Conservation (phyloP, 139 green algal species). For the Coccomyxa sp. region DNA sequence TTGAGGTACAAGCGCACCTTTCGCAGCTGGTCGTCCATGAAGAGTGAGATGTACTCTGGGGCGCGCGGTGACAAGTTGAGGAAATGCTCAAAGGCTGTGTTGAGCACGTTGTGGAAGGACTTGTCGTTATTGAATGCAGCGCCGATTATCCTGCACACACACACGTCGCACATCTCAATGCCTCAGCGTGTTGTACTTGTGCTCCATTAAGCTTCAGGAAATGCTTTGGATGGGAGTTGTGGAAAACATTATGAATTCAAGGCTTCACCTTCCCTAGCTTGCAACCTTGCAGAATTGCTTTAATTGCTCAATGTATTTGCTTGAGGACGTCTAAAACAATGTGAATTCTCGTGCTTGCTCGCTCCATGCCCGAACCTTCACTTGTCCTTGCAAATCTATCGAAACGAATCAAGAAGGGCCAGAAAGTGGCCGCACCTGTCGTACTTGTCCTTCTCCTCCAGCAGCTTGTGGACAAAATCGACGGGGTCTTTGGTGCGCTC, state of each 20-base stretch:
- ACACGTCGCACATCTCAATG: background rate
- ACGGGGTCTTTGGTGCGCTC: slow-evolving; percentile 75
- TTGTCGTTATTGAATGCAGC: slow-evolving; percentile 80
- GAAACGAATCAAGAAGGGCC: background rate
- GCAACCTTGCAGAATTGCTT: too few species aligned
- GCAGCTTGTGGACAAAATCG: slow-evolving; percentile 82
- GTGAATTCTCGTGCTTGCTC: too few species aligned
- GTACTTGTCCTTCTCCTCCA: slow-evolving; percentile 88
- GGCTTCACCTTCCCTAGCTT: too few species aligned
- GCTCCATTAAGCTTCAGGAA: too few species aligned
- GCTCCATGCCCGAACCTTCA: too few species aligned
- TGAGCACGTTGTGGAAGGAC: slow-evolving; percentile 83
- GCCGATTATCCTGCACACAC: slow-evolving; percentile 50
- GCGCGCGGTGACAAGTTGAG: slow-evolving; percentile 87
- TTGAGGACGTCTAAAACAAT: too few species aligned
- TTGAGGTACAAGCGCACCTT: slow-evolving; percentile 18
- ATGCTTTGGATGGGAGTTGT: too few species aligned
- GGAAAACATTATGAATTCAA: too few species aligned
- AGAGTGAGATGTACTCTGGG: slow-evolving; percentile 95
- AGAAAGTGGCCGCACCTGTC: slow-evolving; percentile 36
- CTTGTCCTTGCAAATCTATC: too few species aligned
- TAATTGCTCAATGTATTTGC: too few species aligned
- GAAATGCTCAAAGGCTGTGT: slow-evolving; percentile 90
- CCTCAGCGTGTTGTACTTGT: too few species aligned
- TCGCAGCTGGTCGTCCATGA: slow-evolving; percentile 93